phyloP scores from a whole-genome alignment of 2,329 filamentous ascomycete species.

The Aspergillus sp. region DNA sequence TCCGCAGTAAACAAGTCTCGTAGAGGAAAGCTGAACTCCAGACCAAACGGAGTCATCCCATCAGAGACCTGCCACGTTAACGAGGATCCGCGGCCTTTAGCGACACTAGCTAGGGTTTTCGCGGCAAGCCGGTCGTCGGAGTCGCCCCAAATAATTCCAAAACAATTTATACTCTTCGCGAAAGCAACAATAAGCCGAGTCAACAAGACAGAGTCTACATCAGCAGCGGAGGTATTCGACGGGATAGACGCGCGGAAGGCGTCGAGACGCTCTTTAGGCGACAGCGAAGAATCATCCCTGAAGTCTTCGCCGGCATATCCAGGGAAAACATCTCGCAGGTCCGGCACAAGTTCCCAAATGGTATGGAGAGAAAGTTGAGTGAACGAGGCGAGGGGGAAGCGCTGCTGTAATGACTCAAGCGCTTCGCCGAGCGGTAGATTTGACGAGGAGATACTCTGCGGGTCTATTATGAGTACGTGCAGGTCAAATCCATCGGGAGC shows the following conservation, averaged over 20 bases:
- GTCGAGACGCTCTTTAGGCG: slow-evolving; percentile 55
- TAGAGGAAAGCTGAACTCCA: slow-evolving; percentile 75
- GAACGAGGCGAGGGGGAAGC: slow-evolving; percentile 71
- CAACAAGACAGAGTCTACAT: slow-evolving; percentile 72
- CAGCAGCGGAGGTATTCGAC: slow-evolving; percentile 75
- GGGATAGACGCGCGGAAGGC: slow-evolving; percentile 64
- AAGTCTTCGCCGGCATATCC: slow-evolving; percentile 36
- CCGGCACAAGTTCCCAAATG: slow-evolving; percentile 54
- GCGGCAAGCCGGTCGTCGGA: slow-evolving; percentile 88
- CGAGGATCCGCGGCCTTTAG: slow-evolving; percentile 85
- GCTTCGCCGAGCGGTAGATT: slow-evolving; percentile 31
- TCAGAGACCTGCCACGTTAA: slow-evolving; percentile 83
- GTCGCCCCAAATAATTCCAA: slow-evolving; percentile 78
- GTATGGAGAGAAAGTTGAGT: slow-evolving; percentile 66
- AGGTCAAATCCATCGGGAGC: slow-evolving; percentile 71
- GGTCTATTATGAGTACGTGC: slow-evolving; percentile 48
- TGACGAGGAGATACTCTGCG: slow-evolving; percentile 34
- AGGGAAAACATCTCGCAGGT: slow-evolving; percentile 38
- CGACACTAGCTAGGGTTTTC: slow-evolving; percentile 81
- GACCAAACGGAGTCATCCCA: slow-evolving; percentile 63
- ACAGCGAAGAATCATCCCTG: slow-evolving; percentile 32
- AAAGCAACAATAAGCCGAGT: slow-evolving; percentile 71
- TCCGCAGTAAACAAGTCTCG: slow-evolving; percentile 86
- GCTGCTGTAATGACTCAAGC: slow-evolving; percentile 55
- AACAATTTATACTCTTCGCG: slow-evolving; percentile 64